Base-by-base conservation (phyloP, 1,139 yeast species). In the Geotrichum armillariae region DNA sequence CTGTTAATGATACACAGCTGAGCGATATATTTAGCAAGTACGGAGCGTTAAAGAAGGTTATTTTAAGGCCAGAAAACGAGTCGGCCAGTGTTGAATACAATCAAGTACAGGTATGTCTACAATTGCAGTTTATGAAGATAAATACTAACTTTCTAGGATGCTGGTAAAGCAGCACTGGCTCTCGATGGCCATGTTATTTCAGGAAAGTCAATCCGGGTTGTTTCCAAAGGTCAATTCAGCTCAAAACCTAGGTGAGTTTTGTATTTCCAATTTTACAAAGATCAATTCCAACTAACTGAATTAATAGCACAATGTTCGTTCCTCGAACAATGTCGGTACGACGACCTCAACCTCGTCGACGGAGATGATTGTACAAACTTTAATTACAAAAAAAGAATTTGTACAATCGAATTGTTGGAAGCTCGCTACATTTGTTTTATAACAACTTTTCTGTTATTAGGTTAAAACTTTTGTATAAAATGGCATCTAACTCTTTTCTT, bases 81-180 rank as follows among this genome's bases (percentile, higher is more conserved):
- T 78, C 78, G 1, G 88, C 85, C 0, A 60, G 80, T 14, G 72
- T 85, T 2, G 80, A 80, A 57, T 82, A 79, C 58, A 66, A 62
- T 21, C 66, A 65, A 4, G 70, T 73, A 0, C 63, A 68, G 11
- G 57, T 41, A 41, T 11, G 38, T 3, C 11, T 20, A 4, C 21
- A n/a, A 17, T n/a, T n/a, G 27, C 27, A 29, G 18, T 34, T 25
- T 29, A 41, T 25, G 34, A 17, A 21, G 32, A 17, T 12, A 5
- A 2, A 27, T 27, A 40, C 43, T 20, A n/a, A 31, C 6, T 31
- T 25, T 11, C 18, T 45, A 8, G 77, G 45, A 75, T 50, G 78
- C 86, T 2, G 93, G 94, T 0, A 74, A 67, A 49, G 85, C 85
- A 0, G 67, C 74, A 0, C 63, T 85, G 64, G 65, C 66, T 2